Evolutionary conservation across 1,284 basidiomycete genomes (phyloP).

Genomic region (Cryptococcus deneoformans): DNA sequence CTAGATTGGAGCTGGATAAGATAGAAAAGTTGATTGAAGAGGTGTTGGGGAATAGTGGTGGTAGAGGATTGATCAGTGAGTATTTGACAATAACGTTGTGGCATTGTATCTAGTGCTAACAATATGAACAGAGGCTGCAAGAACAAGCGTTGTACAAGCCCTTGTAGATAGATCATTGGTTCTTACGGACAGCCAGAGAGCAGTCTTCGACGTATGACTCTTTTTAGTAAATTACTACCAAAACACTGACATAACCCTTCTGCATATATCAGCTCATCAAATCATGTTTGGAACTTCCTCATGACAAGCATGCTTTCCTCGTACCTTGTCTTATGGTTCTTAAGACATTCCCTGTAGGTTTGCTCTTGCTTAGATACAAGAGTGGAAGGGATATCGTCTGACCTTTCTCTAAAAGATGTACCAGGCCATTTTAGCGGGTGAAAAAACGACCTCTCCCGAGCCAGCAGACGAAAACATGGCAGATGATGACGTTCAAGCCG

Average conservation of each 20-base stretch:
- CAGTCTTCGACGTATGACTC: constrained; percentile 40
- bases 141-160: constrained; percentile 67
- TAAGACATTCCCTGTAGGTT: constrained; percentile 57
- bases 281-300: constrained; percentile 60
- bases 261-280: constrained; percentile 56
- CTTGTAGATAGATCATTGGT: constrained; percentile 63
- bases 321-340: constrained; percentile 66
- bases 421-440: constrained; percentile 33
- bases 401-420: constrained; percentile 18
- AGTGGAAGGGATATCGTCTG: not conserved
- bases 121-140: constrained; percentile 53
- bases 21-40: constrained; percentile 61
- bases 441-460: constrained; percentile 19
- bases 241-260: not conserved
- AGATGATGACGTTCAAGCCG: constrained; percentile 32
- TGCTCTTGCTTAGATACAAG: not conserved
- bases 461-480: constrained; percentile 12
- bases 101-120: not conserved
- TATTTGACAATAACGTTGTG: constrained; percentile 17
- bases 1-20: constrained; percentile 58
- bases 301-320: constrained; percentile 51
- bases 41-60: constrained; percentile 56
- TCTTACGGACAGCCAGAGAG: constrained; percentile 48
- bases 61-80: constrained; percentile 57
- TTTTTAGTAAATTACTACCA: too few relatives aligned